Base-by-base conservation (phyloP, 441 rosid genomes). In the Brassica balearica region DNA sequence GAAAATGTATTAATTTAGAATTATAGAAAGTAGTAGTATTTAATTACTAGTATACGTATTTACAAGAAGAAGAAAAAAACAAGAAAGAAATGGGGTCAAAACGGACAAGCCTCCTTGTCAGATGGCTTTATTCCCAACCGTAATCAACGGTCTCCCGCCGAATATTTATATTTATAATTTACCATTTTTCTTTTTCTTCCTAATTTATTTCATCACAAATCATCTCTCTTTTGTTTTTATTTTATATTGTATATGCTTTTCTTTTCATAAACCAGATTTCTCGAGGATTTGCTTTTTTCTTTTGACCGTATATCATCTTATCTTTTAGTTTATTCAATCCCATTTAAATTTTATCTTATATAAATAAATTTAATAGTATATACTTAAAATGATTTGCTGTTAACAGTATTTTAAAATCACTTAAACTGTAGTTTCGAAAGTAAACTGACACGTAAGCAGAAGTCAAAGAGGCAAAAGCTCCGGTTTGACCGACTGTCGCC, bases 101-200 rank as follows among this genome's bases (percentile, higher is more conserved):
- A 90, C 2, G 53, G 76, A 82, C 76, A 80, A 74, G 73, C 79
- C 72, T 87, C 86, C 81, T 48, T 76, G 88, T 84, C 91, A 86
- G 86, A 73, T 71, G 69, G 84, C 92, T 87, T 85, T 85, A 83
- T 89, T 88, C 86, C 89, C 92, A 92, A 90, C 96, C 97, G 94
- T 96, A 95, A 92, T 95, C 93, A 90, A 91, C 99, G 97, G 97
- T 75, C 87, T 80, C 85, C 83, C 89, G 89, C 90, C 91, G 86
- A 84, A 85, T 85, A 82, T 43, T 61, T 62, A 12, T 73, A 69
- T 82, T 80, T 77, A 32, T 73, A 56, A 23, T 51, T 82, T 82
- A 56, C 43, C 68, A 53, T 15, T 77, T 46, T 65, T 34, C 34
- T 67, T 6, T 51, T 27, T 8, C 60, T 29, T 55, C 36, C 38